Conservation (phyloP, 2,329 filamentous ascomycete genomes). For the Botrytis porri region DNA sequence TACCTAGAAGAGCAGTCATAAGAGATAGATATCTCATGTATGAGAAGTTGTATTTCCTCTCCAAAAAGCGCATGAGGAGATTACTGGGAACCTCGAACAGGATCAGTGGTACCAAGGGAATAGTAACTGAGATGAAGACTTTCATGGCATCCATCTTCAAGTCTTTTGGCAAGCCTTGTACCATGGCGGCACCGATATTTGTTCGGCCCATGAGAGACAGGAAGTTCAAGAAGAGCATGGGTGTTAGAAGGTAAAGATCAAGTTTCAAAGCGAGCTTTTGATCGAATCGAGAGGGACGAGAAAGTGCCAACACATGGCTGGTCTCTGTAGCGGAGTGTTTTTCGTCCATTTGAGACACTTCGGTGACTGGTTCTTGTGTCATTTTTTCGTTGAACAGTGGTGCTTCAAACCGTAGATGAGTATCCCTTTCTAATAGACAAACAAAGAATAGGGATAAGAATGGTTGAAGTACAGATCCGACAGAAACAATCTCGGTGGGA, state of each 20-base stretch:
- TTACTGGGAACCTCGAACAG: constrained; percentile 26
- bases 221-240: constrained; percentile 37
- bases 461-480: neutral
- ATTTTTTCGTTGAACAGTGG: neutral
- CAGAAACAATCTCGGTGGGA: neutral
- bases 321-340: constrained; percentile 1
- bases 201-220: constrained; percentile 23
- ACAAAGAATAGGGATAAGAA: neutral
- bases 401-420: neutral
- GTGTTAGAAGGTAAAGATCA: constrained; percentile 27
- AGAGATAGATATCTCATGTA: constrained; percentile 32
- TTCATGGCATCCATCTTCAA: constrained; percentile 30
- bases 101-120: constrained; percentile 46
- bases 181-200: constrained; percentile 22
- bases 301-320: neutral
- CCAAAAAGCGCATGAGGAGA: constrained; percentile 39
- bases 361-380: neutral
- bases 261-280: constrained; percentile 20
- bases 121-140: constrained; percentile 37
- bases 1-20: constrained; percentile 17
- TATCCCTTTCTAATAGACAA: neutral
- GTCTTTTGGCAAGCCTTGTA: constrained; percentile 31
- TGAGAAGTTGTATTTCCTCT: constrained; percentile 21
- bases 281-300: constrained; percentile 11
- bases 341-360: constrained; percentile 3